Evolutionary conservation across 2,329 filamentous ascomycete species (phyloP).

Genomic region (Beauveria brongniartii): DNA sequence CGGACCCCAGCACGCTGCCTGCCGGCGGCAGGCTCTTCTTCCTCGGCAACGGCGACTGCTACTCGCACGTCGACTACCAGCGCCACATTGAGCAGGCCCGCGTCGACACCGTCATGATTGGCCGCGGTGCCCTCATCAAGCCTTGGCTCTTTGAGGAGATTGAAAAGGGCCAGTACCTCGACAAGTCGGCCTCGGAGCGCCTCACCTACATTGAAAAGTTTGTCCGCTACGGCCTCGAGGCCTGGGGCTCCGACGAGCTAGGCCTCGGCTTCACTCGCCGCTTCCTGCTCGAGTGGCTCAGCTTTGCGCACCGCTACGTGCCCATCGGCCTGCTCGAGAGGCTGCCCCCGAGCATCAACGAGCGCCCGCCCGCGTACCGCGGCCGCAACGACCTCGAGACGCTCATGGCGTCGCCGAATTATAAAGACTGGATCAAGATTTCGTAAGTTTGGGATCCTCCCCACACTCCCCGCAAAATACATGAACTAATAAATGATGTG

Average conservation of each 20-base stretch:
- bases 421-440: constrained; percentile 98
- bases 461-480: not conserved
- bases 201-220: constrained; percentile 83
- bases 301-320: constrained; percentile 87
- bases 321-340: constrained; percentile 83
- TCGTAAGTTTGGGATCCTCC: constrained; percentile 50
- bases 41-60: constrained; percentile 93
- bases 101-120: constrained; percentile 95
- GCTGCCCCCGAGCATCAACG: constrained; percentile 80
- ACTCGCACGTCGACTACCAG: constrained; percentile 83
- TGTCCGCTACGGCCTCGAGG: constrained; percentile 79
- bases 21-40: constrained; percentile 68
- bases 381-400: constrained; percentile 90
- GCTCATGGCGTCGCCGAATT: constrained; percentile 82
- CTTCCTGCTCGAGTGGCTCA: constrained; percentile 92
- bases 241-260: constrained; percentile 93
- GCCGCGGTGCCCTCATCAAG: constrained; percentile 91
- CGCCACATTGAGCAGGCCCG: constrained; percentile 66
- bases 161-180: constrained; percentile 80
- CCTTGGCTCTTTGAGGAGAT: constrained; percentile 99
- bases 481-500: constrained; percentile 14
- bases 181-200: constrained; percentile 86
- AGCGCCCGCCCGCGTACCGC: constrained; percentile 75
- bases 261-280: constrained; percentile 84
- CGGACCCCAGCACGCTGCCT: constrained; percentile 66